Evolutionary conservation across 257 asterid species (phyloP).

Genomic region (Primulina tabacum): DNA sequence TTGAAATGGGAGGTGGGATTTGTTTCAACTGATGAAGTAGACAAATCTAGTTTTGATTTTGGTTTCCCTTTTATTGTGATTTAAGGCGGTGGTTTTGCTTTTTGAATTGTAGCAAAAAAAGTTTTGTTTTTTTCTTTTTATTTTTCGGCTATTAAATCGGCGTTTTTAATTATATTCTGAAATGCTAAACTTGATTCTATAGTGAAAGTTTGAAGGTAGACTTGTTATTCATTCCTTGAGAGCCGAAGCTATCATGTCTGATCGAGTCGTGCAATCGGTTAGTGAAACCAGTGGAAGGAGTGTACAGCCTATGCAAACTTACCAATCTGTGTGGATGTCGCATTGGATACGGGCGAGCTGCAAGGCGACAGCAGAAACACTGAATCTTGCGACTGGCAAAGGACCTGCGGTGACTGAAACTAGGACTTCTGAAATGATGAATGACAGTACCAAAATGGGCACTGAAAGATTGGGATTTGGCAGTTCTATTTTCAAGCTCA

Average conservation of each 20-base stretch:
- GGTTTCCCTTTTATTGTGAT: neutral
- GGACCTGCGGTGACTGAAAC: constrained; percentile 26
- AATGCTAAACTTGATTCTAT: neutral
- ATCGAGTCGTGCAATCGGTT: constrained; percentile 25
- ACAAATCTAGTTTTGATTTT: neutral
- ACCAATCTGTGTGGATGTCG: constrained; percentile 62
- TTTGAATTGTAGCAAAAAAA: neutral
- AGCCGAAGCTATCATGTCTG: constrained; percentile 38
- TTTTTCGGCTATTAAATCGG: neutral
- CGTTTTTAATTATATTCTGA: neutral
- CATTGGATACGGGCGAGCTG: constrained; percentile 52
- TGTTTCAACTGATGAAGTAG: neutral
- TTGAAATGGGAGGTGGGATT: neutral
- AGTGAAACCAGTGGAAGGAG: constrained; percentile 29
- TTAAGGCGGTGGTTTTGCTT: neutral
- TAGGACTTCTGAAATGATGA: neutral
- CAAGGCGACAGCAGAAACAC: constrained; percentile 25
- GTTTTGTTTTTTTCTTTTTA: too few relatives aligned
- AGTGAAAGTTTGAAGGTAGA: constrained; percentile 24
- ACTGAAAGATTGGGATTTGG: constrained; percentile 27
- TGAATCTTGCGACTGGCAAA: constrained; percentile 17
- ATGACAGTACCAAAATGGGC: constrained; percentile 21
- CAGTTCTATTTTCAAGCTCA: constrained; percentile 19
- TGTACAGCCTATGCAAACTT: constrained; percentile 26
- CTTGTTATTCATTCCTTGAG: constrained; percentile 4